Conservation (phyloP, 768 basidiomycete species). For the Leccinum variicolor region DNA sequence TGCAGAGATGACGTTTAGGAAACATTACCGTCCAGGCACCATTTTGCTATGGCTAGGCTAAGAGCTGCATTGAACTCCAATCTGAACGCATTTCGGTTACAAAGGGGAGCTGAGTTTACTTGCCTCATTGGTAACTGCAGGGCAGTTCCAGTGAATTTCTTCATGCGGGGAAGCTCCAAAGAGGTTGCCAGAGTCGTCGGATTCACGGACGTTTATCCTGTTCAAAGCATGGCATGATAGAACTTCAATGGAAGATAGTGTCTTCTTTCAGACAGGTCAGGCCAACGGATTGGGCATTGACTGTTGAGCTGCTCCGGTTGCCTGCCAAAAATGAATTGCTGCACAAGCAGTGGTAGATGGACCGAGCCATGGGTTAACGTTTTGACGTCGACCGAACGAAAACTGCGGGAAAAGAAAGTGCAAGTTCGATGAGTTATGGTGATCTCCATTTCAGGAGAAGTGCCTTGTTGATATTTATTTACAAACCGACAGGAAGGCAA, state of each 20-base stretch:
- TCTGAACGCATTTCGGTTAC: constrained; percentile 37
- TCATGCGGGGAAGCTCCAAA: background rate
- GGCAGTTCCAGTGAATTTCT: constrained; percentile 33
- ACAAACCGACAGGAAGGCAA: background rate
- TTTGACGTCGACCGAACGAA: too few species aligned
- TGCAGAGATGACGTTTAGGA: constrained; percentile 25
- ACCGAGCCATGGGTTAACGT: background rate
- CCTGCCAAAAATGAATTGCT: background rate
- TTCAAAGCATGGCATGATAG: background rate
- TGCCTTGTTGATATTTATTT: background rate
- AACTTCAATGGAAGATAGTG: constrained; percentile 30
- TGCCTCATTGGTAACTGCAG: constrained; percentile 48
- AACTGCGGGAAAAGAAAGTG: too few species aligned
- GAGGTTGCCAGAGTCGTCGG: background rate
- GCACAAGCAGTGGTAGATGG: background rate
- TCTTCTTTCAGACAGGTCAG: constrained; percentile 16
- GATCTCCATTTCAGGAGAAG: background rate
- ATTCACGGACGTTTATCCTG: background rate
- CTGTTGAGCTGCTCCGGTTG: background rate
- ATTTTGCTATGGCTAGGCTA: constrained; percentile 32
- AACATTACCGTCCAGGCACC: constrained; percentile 45
- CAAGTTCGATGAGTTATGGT: too few species aligned
- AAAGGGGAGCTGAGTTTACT: constrained; percentile 37
- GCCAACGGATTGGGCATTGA: background rate
- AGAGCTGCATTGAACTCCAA: background rate